Evolutionary conservation across 441 rosid species (phyloP).

Genomic region (Oxalis stricta): DNA sequence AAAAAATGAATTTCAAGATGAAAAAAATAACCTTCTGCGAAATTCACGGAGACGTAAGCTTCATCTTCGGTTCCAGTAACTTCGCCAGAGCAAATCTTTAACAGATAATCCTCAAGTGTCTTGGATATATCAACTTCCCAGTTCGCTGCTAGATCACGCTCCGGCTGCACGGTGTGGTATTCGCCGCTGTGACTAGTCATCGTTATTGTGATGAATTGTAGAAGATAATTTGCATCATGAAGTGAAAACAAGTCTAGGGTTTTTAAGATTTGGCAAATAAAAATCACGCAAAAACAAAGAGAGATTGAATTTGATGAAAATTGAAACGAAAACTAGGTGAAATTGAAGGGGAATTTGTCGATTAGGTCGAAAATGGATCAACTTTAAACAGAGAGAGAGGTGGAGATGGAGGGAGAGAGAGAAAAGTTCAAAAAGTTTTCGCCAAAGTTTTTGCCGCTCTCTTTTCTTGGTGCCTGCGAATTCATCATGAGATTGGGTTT

Average conservation of each 20-base stretch:
- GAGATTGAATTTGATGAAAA: slow-evolving; percentile 12
- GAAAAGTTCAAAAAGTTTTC: too few relatives aligned
- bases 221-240: background rate
- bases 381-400: too few relatives aligned
- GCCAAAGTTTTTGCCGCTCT: too few relatives aligned
- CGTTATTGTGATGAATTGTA: background rate
- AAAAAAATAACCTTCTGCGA: slow-evolving; percentile 72
- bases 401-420: too few relatives aligned
- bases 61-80: slow-evolving; percentile 35
- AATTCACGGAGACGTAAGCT: slow-evolving; percentile 36
- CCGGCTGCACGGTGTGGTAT: slow-evolving; percentile 66
- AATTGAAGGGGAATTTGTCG: background rate
- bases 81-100: slow-evolving; percentile 81
- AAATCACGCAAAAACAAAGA: background rate
- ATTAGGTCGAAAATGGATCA: too few relatives aligned
- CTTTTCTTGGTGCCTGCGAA: too few relatives aligned
- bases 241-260: background rate
- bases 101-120: slow-evolving; percentile 73
- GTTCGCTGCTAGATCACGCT: slow-evolving; percentile 73
- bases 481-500: too few relatives aligned
- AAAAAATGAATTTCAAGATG: slow-evolving; percentile 1
- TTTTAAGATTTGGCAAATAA: background rate
- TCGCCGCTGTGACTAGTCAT: slow-evolving; percentile 9
- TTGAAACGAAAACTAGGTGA: slow-evolving; percentile 4
- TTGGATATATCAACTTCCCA: slow-evolving; percentile 80